phyloP scores from a whole-genome alignment of 2,329 filamentous ascomycete genomes.

The Sordariomycetes sp. region DNA sequence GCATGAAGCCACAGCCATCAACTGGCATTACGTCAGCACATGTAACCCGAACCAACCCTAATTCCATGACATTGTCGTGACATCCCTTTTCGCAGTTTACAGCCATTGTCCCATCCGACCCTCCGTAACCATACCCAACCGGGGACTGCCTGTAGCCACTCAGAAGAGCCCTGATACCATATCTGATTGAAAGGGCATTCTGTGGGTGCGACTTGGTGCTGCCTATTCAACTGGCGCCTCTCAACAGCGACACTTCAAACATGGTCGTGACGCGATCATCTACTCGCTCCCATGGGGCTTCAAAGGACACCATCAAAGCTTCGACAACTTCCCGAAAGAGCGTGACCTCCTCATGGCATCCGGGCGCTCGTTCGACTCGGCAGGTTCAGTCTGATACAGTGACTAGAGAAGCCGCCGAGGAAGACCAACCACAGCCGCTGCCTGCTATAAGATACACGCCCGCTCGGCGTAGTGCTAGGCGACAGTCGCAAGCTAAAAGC shows the following conservation, averaged over 20 bases:
- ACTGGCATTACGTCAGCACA: background rate
- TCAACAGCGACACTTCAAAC: background rate
- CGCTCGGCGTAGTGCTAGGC: background rate
- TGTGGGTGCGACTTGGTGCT: background rate
- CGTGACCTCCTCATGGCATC: background rate
- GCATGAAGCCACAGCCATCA: background rate
- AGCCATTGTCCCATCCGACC: background rate
- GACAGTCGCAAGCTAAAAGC: background rate
- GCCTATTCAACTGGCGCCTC: background rate
- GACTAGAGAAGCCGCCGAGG: background rate
- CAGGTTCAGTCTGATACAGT: background rate
- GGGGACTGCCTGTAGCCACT: background rate
- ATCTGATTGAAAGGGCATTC: background rate
- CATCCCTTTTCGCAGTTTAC: background rate
- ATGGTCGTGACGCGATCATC: background rate
- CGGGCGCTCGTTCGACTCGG: background rate
- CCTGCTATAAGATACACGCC: background rate
- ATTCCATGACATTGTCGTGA: background rate
- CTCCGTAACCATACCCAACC: background rate
- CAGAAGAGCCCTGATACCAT: background rate
- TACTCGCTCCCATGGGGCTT: background rate
- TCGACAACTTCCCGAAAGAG: background rate
- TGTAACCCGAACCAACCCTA: background rate
- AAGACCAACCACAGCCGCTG: background rate
- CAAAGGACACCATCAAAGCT: background rate